These are phyloP conservation scores for Penicillium rolfsii DNA, from an alignment of 2,329 filamentous ascomycete species.

Conservation along the genomic window DNA sequence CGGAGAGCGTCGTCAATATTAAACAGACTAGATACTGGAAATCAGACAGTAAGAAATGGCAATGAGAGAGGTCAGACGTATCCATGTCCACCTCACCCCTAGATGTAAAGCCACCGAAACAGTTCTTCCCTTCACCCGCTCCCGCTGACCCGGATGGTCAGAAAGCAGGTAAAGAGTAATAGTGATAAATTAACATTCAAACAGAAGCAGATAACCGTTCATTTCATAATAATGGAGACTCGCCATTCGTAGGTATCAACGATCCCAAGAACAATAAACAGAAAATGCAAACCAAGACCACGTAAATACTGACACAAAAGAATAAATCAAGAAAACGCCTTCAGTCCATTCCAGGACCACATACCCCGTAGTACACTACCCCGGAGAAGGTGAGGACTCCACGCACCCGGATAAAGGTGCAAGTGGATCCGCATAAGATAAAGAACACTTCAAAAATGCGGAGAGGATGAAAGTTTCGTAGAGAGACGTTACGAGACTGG, in stretches of 20 bases:
- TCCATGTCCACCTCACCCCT: neutral
- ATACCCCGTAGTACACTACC: neutral
- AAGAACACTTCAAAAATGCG: constrained; percentile 3
- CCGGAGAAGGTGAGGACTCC: neutral
- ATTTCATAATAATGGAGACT: neutral
- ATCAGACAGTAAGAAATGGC: neutral
- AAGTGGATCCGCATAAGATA: neutral
- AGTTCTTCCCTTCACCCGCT: constrained; percentile 3
- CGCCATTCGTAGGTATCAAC: constrained; percentile 11
- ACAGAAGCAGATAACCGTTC: neutral
- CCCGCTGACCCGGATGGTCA: constrained; percentile 6
- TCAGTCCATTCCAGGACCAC: neutral
- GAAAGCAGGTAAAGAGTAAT: neutral
- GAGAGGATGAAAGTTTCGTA: constrained; percentile 1
- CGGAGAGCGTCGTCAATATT: constrained; percentile 2
- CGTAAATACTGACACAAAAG: neutral
- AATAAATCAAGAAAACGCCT: neutral
- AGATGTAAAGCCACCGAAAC: neutral
- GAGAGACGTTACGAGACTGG: constrained; percentile 34
- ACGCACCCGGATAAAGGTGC: neutral
- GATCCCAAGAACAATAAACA: neutral
- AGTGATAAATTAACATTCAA: neutral
- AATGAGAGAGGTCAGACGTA: constrained; percentile 1
- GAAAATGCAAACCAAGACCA: neutral
- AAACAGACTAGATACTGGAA: neutral